phyloP scores from a whole-genome alignment of 1,139 yeast species.

The Scheffersomyces quercinus region DNA sequence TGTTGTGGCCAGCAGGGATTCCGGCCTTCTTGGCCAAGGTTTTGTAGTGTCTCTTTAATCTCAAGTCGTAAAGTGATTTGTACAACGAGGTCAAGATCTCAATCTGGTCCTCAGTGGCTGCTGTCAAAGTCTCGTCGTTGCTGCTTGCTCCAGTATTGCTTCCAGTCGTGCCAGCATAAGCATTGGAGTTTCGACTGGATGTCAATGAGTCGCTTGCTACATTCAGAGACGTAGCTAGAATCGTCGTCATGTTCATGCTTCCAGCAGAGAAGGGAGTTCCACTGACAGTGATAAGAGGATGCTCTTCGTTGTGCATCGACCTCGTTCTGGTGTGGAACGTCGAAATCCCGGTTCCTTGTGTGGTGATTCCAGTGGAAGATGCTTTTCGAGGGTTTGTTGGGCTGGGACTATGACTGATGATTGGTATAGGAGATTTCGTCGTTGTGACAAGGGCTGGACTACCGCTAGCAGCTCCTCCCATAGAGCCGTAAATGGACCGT shows the following conservation, averaged over 20 bases:
- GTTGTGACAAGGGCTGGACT: neutral
- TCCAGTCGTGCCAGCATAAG: neutral
- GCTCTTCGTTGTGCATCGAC: constrained; percentile 13
- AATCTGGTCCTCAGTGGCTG: constrained; percentile 12
- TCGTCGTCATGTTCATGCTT: constrained; percentile 13
- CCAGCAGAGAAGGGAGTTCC: constrained; percentile 6
- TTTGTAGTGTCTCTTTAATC: constrained; percentile 32
- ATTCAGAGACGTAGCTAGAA: constrained; percentile 10
- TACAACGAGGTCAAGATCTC: constrained; percentile 35
- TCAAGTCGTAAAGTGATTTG: constrained; percentile 35
- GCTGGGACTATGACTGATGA: constrained; percentile 8
- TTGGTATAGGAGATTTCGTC: constrained; percentile 4
- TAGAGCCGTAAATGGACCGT: constrained; percentile 6
- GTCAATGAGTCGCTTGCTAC: neutral
- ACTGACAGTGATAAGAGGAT: neutral
- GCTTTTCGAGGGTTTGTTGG: constrained; percentile 1
- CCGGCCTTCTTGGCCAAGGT: constrained; percentile 10
- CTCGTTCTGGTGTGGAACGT: constrained; percentile 12
- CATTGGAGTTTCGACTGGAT: neutral
- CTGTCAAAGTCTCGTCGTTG: constrained; percentile 2
- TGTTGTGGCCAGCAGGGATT: constrained; percentile 7
- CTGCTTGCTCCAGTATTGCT: neutral
- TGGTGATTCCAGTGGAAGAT: constrained; percentile 3
- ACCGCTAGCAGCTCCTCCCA: neutral
- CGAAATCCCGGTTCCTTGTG: constrained; percentile 3